Conservation (phyloP, 495 filamentous ascomycete genomes). For the Hypoxylon fuscum region DNA sequence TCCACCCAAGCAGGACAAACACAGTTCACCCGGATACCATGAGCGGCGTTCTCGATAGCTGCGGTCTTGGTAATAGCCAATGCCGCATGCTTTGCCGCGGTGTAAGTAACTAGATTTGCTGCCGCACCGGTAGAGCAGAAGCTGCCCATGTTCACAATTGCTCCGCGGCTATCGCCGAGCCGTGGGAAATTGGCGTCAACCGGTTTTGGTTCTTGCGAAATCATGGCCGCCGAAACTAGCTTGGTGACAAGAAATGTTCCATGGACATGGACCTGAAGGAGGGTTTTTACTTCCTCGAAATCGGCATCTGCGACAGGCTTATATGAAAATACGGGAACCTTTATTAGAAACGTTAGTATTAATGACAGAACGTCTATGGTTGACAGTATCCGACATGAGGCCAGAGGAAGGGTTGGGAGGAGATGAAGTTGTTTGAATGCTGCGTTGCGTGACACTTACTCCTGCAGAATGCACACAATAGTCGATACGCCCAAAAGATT, state of each 20-base stretch:
- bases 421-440: too few relatives aligned
- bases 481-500: constrained; percentile 48
- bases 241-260: constrained; percentile 28
- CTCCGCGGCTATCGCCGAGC: constrained; percentile 43
- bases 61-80: constrained; percentile 58
- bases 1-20: constrained; percentile 55
- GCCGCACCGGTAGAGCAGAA: constrained; percentile 45
- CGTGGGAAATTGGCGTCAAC: not conserved
- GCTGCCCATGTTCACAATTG: constrained; percentile 59
- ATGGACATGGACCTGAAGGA: constrained; percentile 1
- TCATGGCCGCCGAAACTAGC: constrained; percentile 10
- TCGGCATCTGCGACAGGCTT: too few relatives aligned
- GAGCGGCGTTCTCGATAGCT: constrained; percentile 42
- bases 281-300: constrained; percentile 9
- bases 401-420: too few relatives aligned
- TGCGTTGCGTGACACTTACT: too few relatives aligned
- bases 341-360: too few relatives aligned
- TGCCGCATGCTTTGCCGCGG: constrained; percentile 62
- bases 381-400: too few relatives aligned
- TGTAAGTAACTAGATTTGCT: constrained; percentile 51
- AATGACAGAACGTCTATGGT: too few relatives aligned
- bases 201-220: constrained; percentile 9
- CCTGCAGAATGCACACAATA: constrained; percentile 52
- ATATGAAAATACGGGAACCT: too few relatives aligned
- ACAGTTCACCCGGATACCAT: constrained; percentile 55